Evolutionary conservation across 2,329 filamentous ascomycete species (phyloP), one percentile per base, ranked within the genome.

Genomic region (Stagonosporopsis vannaccii): DNA sequence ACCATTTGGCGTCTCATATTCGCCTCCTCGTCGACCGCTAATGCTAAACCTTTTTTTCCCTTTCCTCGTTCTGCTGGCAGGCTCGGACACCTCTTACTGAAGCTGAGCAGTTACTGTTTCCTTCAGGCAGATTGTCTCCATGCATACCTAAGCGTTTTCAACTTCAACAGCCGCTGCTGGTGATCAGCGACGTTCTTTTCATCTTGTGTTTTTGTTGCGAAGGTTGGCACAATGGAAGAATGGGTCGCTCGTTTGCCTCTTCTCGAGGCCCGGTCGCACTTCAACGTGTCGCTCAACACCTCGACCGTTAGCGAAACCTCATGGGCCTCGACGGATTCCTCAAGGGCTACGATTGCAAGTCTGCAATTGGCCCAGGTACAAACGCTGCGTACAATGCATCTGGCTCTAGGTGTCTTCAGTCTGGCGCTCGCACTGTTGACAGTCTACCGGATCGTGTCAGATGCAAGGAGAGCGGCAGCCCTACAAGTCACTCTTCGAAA

Each of bases 11-110:
- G 69, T 76, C 74, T 76, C 73, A 75, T 71, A 67, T 61, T 59
- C 58, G 58, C 65, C 67, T 70, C 71, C 68, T 70, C 71, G 66
- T 68, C 62, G 61, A 66, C 68, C 65, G 69, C 69, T 71, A 66
- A 73, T 73, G 71, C 68, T 64, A 54, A 73, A 70, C 68, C 67
- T 76, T 71, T 69, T 72, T 74, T 45, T 69, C 65, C 61, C 56
- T 68, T 68, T 63, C 56, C 67, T 73, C 67, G 70, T 64, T 70
- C 71, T 74, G 71, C 74, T 75, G 74, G 72, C 74, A 74, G 74
- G 72, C 73, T 75, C 68, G 73, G 70, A 67, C 67, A 71, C 57
- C 48, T 68, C 61, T 63, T 61, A 70, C 65, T 71, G 69, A 68
- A 65, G 66, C 65, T 70, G 73, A 70, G 69, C 71, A 70, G 69